A percentile compares a stretch with the other conserved stretches of the same genome.
phyloP scores from a whole-genome alignment of 306 rosid species.

The Cicer chorassanicum region DNA sequence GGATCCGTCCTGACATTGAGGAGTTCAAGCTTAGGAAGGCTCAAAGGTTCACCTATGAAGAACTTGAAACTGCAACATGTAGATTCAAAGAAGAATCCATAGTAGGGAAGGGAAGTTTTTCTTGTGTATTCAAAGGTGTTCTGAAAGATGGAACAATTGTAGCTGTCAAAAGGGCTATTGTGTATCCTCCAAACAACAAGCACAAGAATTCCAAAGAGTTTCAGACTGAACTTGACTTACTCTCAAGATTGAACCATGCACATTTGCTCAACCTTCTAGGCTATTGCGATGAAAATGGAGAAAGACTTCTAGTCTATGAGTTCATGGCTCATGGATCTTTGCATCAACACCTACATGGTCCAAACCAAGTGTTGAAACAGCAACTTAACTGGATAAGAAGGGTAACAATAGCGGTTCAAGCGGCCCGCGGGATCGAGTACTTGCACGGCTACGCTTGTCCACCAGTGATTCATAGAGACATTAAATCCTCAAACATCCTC shows the following conservation, averaged over 20 bases:
- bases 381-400: conserved; percentile 85
- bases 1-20: conserved; percentile 69
- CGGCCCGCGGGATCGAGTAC: conserved; percentile 87
- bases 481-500: conserved; percentile 92
- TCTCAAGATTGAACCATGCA: conserved; percentile 85
- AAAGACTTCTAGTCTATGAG: conserved; percentile 90
- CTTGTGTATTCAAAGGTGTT: conserved; percentile 79
- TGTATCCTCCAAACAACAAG: conserved; percentile 60
- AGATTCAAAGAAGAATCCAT: conserved; percentile 81
- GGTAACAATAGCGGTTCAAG: conserved; percentile 93
- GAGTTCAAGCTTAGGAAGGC: conserved; percentile 81
- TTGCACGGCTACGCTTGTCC: conserved; percentile 92
- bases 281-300: conserved; percentile 83
- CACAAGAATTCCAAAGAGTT: conserved; percentile 85
- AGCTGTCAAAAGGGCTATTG: conserved; percentile 82
- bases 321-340: conserved; percentile 95
- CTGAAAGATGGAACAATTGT: conserved; percentile 81
- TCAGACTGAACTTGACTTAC: conserved; percentile 85
- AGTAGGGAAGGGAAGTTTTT: conserved; percentile 93
- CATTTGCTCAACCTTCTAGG: conserved; percentile 89
- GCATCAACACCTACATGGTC: conserved; percentile 83
- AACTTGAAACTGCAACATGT: conserved; percentile 73
- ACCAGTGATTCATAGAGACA: conserved; percentile 91
- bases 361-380: conserved; percentile 62
- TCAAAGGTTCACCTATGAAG: conserved; percentile 74